Evolutionary conservation across 73 alveolate species (phyloP).

Genomic region (Symbiodinium natans): DNA sequence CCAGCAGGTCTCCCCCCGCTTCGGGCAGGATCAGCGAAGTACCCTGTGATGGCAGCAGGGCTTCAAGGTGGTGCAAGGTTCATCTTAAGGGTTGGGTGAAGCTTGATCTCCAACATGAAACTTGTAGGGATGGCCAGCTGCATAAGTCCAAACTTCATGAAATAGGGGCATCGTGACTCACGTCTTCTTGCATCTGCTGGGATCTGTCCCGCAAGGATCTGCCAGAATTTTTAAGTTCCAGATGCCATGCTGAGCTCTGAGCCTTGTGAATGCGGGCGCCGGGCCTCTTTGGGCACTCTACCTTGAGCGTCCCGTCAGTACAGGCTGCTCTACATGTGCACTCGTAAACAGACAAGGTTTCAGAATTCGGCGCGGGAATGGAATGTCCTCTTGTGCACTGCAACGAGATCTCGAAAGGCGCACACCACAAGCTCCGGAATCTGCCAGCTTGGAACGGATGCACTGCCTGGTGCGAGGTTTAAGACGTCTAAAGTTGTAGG

Average conservation of each 20-base stretch:
- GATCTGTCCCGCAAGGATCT: no score
- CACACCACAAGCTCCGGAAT: conserved; percentile 67
- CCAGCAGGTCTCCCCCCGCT: conserved; percentile 75
- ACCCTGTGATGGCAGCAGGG: conserved; percentile 6
- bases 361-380: no score
- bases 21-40: conserved; percentile 82
- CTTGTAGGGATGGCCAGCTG: no score
- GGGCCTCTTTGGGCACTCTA: conserved; percentile 88
- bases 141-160: no score
- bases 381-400: no score
- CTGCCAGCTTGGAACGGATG: conserved; percentile 75
- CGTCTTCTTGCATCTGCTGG: no score
- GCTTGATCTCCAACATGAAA: not conserved
- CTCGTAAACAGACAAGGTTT: no score
- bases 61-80: not conserved
- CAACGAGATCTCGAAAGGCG: not conserved
- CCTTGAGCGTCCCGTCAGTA: no score
- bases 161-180: no score
- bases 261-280: conserved; percentile 90
- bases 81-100: not conserved
- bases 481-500: no score
- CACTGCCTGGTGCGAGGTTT: not conserved
- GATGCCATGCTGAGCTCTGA: not conserved
- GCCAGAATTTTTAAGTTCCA: no score
- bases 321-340: no score